These are phyloP conservation scores for Pontederia paniculata DNA, from an alignment of 176 grass and related monocot species.

Conservation along the genomic window DNA sequence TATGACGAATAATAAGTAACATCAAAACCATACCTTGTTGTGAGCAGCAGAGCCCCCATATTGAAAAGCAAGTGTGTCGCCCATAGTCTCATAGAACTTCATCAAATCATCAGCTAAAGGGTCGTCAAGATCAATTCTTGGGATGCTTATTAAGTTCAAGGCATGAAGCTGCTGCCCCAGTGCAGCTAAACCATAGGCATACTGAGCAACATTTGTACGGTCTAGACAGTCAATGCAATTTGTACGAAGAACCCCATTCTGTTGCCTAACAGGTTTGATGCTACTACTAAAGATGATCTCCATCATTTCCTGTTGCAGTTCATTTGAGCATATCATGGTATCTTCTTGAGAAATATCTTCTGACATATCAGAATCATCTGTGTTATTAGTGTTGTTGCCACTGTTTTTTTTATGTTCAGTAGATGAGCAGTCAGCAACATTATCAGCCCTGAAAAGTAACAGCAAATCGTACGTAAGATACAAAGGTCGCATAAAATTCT, in stretches of 20 bases:
- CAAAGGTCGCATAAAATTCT: neutral
- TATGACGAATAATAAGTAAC: neutral
- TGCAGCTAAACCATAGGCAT: slow-evolving; percentile 86
- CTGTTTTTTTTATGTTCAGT: slow-evolving; percentile 22
- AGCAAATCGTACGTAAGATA: neutral
- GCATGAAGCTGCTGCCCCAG: slow-evolving; percentile 73
- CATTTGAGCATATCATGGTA: slow-evolving; percentile 51
- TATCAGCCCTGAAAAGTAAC: neutral
- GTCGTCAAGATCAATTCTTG: slow-evolving; percentile 56
- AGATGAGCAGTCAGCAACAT: neutral
- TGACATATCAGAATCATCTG: slow-evolving; percentile 20
- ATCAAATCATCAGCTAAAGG: slow-evolving; percentile 69
- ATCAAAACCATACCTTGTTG: slow-evolving; percentile 58
- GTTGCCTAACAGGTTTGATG: slow-evolving; percentile 42
- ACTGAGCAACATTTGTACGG: slow-evolving; percentile 96
- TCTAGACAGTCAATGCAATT: slow-evolving; percentile 98
- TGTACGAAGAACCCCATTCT: slow-evolving; percentile 71
- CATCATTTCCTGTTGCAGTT: slow-evolving; percentile 39
- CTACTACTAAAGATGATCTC: slow-evolving; percentile 26
- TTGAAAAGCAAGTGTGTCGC: slow-evolving; percentile 76
- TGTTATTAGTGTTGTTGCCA: slow-evolving; percentile 14
- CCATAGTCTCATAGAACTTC: slow-evolving; percentile 78
- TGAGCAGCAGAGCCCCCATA: slow-evolving; percentile 93
- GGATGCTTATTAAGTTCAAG: slow-evolving; percentile 36
- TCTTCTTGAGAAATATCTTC: slow-evolving; percentile 59